Evolutionary conservation across 2,329 filamentous ascomycete genomes (phyloP).

Genomic region (Fusarium vanettenii): DNA sequence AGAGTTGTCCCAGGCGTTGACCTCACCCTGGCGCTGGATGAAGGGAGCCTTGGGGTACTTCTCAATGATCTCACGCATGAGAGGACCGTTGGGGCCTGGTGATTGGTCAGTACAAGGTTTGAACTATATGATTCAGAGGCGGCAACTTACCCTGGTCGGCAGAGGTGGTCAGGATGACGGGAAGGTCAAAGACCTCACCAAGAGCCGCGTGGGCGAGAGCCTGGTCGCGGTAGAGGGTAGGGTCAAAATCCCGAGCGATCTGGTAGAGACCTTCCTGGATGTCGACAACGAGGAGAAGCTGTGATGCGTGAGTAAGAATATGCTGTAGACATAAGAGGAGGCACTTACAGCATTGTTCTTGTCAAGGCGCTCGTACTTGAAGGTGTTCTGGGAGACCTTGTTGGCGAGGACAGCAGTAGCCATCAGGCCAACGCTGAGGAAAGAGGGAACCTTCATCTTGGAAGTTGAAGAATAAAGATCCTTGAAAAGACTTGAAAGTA

Average conservation of each 20-base stretch:
- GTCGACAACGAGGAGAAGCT: slow-evolving; percentile 52
- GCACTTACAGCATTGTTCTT: slow-evolving; percentile 41
- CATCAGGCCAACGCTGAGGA: slow-evolving; percentile 26
- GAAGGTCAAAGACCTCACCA: slow-evolving; percentile 74
- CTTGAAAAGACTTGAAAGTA: background rate
- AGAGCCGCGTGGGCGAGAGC: slow-evolving; percentile 76
- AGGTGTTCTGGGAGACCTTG: slow-evolving; percentile 10
- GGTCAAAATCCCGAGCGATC: slow-evolving; percentile 72
- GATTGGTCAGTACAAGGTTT: background rate
- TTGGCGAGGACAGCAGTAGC: slow-evolving; percentile 24
- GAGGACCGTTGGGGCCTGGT: slow-evolving; percentile 74
- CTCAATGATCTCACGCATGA: slow-evolving; percentile 75
- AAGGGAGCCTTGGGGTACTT: slow-evolving; percentile 76
- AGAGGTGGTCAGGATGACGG: slow-evolving; percentile 77
- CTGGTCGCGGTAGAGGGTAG: slow-evolving; percentile 73
- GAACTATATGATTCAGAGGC: background rate
- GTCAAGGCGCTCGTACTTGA: slow-evolving; percentile 42
- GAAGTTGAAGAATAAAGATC: background rate
- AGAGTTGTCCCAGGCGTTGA: slow-evolving; percentile 81
- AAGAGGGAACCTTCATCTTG: slow-evolving; percentile 36
- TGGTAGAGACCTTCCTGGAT: slow-evolving; percentile 53
- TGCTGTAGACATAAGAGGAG: accelerated
- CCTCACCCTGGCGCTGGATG: slow-evolving; percentile 76
- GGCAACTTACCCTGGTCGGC: slow-evolving; percentile 58
- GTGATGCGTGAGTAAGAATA: background rate